A percentile compares a stretch with the other conserved stretches of the same genome.
phyloP scores from a whole-genome alignment of 2,329 filamentous ascomycete species.

The Aspergillus floridensis region DNA sequence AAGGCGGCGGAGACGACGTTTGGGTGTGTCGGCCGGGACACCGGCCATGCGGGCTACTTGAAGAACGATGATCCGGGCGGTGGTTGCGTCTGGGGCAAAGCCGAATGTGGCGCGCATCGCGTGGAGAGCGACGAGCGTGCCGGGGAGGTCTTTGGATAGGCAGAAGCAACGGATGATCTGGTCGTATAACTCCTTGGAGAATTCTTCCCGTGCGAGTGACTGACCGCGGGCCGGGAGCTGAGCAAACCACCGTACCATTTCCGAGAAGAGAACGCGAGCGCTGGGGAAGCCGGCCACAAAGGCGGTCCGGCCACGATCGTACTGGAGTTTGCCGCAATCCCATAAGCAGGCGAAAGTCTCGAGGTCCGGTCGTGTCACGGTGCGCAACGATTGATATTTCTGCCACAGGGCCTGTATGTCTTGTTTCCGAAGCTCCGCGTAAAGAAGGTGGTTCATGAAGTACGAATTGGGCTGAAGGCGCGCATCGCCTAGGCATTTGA shows the following conservation, averaged over 20 bases:
- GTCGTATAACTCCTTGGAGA: constrained; percentile 52
- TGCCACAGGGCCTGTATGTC: constrained; percentile 54
- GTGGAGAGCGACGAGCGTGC: constrained; percentile 50
- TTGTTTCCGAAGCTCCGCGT: constrained; percentile 62
- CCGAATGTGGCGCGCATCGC: constrained; percentile 46
- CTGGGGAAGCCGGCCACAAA: constrained; percentile 48
- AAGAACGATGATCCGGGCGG: constrained; percentile 48
- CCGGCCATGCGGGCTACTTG: constrained; percentile 48
- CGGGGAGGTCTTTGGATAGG: constrained; percentile 48
- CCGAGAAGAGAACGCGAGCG: constrained; percentile 46
- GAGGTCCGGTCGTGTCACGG: constrained; percentile 59
- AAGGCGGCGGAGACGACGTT: constrained; percentile 41
- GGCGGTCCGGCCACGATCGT: constrained; percentile 47
- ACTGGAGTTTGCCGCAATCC: constrained; percentile 51
- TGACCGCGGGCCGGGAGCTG: constrained; percentile 30
- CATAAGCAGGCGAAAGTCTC: constrained; percentile 69
- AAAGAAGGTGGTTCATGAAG: constrained; percentile 76
- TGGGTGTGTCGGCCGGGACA: constrained; percentile 32
- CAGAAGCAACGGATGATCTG: constrained; percentile 54
- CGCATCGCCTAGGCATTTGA: constrained; percentile 60
- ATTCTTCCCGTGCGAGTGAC: constrained; percentile 33
- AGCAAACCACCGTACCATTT: constrained; percentile 50
- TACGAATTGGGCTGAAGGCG: constrained; percentile 68
- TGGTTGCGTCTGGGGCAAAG: constrained; percentile 47
- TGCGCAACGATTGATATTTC: constrained; percentile 57